Evolutionary conservation across 228 moss, liverwort and hornwort genomes (phyloP), one percentile per base, ranked within the genome.

Genomic region (Sphagnum fallax): DNA sequence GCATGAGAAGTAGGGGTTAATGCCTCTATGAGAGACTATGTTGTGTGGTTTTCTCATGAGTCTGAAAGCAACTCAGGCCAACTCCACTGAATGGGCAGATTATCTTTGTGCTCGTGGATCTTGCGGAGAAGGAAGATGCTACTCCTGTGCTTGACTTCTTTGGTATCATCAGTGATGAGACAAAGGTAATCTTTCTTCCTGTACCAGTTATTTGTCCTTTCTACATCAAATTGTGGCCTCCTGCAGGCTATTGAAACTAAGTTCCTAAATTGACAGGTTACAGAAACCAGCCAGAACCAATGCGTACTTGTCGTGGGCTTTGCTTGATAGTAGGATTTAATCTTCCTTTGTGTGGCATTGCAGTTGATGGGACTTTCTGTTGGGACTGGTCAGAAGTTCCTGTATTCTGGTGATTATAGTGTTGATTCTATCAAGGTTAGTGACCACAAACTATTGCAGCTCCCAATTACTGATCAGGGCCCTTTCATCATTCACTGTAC

Each of bases 21-120:
- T 32, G 32, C 32, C 55, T 55, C 9, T 55, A 55, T 55, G 55
- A 8, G 48, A 49, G 5, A 13, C 50, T 65, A 1, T 8, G 5
- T 1, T 65, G 13, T 4, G 14, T 65, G 4, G 47, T 65, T 48
- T 49, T 49, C 9, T 10, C 10, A 32, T 10, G 9, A 10, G 4
- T 47, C 16, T 16, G 15, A 5, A 10, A 8, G 18, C 48, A 18
- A 18, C 18, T 65, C 7, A 49, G 13, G 13, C 50, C 12, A 10
- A 8, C 55, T 48, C 49, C 11, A 65, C 62, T 65, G 65, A 58
- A 61, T 0, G 50, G 75, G 84, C 92, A 96, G 95, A 74, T 90
- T 50, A 73, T 96, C 64, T 96, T 92, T 70, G 86, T 96, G 52
- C 89, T 84, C 65, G 82, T 88, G 65, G 82, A 72, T 77, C 64